phyloP scores from a whole-genome alignment of 345 rosid species.

The Brassica juncea region DNA sequence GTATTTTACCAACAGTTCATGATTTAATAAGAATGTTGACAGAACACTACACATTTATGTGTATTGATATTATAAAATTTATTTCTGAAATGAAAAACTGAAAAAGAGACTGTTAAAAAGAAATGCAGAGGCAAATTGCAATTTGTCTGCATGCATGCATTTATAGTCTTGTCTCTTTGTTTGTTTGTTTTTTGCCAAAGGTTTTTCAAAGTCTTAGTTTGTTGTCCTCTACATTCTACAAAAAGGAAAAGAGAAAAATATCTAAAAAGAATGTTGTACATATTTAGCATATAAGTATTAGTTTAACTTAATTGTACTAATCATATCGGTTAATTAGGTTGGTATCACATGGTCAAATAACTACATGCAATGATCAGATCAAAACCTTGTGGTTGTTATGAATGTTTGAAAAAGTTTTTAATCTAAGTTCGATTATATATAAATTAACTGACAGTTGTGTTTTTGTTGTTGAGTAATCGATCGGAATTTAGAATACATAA shows the following conservation, averaged over 20 bases:
- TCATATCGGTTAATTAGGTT: neutral
- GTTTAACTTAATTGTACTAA: neutral
- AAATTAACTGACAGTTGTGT: neutral
- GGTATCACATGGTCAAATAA: neutral
- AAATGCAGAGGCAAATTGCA: conserved; percentile 45
- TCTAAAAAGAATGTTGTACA: neutral
- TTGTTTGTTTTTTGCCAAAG: neutral
- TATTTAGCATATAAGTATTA: neutral
- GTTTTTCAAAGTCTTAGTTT: neutral
- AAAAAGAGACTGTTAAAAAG: conserved; percentile 32
- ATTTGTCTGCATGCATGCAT: conserved; percentile 45
- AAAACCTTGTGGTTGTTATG: neutral
- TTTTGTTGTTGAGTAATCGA: neutral
- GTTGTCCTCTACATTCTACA: neutral
- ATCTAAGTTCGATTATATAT: too few species aligned
- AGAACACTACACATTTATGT: conserved; percentile 42
- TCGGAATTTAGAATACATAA: neutral
- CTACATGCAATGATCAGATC: neutral
- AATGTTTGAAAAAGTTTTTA: neutral
- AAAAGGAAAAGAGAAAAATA: neutral
- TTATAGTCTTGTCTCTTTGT: conserved; percentile 39
- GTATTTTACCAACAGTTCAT: conserved; percentile 43
- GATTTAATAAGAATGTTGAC: conserved; percentile 48
- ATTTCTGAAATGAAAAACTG: neutral
- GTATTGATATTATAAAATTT: conserved; percentile 14